Conservation (phyloP, 768 basidiomycete genomes). For the Russula olivacea region DNA sequence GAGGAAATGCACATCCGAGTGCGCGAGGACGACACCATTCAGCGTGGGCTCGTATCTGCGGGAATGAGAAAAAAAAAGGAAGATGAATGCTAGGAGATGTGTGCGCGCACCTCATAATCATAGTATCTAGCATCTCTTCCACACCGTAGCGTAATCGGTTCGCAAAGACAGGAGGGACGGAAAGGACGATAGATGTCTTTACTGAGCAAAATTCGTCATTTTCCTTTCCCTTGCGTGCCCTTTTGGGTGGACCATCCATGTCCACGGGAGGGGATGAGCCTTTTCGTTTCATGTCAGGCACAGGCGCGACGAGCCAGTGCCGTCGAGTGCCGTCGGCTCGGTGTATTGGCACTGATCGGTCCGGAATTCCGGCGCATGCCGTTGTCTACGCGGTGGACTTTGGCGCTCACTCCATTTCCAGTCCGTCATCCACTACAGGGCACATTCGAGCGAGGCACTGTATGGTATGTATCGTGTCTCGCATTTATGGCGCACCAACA, state of each 20-base stretch:
- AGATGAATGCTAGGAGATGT: neutral
- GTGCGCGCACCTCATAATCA: slow-evolving; percentile 81
- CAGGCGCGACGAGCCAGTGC: neutral
- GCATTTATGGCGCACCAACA: neutral
- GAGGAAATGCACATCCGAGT: slow-evolving; percentile 70
- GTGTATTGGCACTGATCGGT: neutral
- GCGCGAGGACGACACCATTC: slow-evolving; percentile 79
- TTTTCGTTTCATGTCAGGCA: slow-evolving; percentile 10
- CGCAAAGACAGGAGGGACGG: slow-evolving; percentile 79
- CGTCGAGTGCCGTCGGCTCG: neutral
- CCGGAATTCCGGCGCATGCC: neutral
- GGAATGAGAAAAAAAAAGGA: neutral
- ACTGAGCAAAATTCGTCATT: slow-evolving; percentile 54
- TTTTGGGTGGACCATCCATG: slow-evolving; percentile 24
- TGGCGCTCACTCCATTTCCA: neutral
- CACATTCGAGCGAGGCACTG: neutral
- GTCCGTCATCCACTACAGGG: neutral
- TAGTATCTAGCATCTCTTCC: slow-evolving; percentile 86
- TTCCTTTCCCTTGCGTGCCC: slow-evolving; percentile 30
- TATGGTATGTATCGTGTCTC: slow-evolving; percentile 8
- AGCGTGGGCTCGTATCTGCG: slow-evolving; percentile 85
- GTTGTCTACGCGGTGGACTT: neutral
- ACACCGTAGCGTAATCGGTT: slow-evolving; percentile 66
- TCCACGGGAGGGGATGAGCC: slow-evolving; percentile 26
- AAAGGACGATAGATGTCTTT: slow-evolving; percentile 59